A percentile compares a stretch with the other conserved stretches of the same genome.
phyloP scores from a whole-genome alignment of 805 yeast species.

The Candida wancherniae region DNA sequence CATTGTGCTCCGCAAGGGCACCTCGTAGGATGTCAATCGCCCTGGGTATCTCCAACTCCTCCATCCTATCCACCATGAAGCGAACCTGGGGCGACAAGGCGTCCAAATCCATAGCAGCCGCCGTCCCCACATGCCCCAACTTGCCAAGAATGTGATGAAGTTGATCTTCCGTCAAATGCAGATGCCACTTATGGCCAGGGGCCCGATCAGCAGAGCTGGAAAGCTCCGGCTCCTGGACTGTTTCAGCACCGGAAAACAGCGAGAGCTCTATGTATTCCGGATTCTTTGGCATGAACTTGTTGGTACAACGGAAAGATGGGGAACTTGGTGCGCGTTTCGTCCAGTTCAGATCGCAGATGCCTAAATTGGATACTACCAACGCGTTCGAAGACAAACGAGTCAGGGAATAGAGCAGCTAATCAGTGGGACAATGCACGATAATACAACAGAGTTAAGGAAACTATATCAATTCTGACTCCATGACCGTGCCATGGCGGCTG shows the following conservation, averaged over 20 bases:
- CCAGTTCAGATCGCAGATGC: no score
- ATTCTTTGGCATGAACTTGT: constrained; percentile 5
- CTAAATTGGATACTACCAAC: no score
- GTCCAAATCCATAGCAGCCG: constrained; percentile 3
- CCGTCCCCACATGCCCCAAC: constrained; percentile 10
- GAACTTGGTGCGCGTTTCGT: no score
- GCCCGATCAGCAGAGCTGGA: background rate
- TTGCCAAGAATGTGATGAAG: constrained; percentile 9
- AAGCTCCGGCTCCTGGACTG: background rate
- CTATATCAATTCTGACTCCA: no score
- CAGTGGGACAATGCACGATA: no score
- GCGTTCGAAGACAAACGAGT: no score
- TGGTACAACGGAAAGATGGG: no score
- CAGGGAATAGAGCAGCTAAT: no score
- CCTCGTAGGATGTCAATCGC: constrained; percentile 32
- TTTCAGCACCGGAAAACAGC: constrained; percentile 1
- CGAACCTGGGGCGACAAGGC: constrained; percentile 9
- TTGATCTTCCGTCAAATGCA: no score
- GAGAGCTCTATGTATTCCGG: constrained; percentile 13
- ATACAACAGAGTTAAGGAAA: no score
- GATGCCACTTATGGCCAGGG: no score
- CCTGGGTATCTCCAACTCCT: constrained; percentile 16
- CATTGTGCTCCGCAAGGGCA: constrained; percentile 26
- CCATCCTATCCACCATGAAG: constrained; percentile 29
- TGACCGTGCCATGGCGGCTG: no score